Percentiles rank a stretch among this genome's conserved stretches.
These are phyloP conservation scores for Vaccinium darrowii DNA, from an alignment of 148 eudicot genomes.

Conservation along the genomic window DNA sequence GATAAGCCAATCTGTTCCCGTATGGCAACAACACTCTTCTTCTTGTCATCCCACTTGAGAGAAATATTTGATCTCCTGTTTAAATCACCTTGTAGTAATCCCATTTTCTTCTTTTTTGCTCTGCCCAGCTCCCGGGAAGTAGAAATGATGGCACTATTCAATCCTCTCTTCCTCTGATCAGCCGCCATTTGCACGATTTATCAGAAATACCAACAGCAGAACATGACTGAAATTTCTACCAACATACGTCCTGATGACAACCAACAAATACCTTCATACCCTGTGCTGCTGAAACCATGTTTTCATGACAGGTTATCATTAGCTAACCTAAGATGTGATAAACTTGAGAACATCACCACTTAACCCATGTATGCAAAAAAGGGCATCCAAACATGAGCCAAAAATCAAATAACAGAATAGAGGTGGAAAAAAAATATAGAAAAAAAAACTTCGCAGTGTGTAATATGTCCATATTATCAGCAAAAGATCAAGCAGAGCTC, in stretches of 20 bases:
- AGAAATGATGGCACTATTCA: slow-evolving; percentile 33
- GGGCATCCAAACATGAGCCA: neutral
- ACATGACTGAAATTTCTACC: slow-evolving; percentile 14
- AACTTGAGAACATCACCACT: neutral
- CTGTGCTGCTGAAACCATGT: neutral
- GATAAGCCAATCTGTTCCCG: slow-evolving; percentile 76
- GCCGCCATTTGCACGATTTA: slow-evolving; percentile 59
- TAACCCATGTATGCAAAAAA: neutral
- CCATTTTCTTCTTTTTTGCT: slow-evolving; percentile 57
- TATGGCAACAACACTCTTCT: slow-evolving; percentile 66
- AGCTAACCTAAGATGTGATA: neutral
- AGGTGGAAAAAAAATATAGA: neutral
- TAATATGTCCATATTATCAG: neutral
- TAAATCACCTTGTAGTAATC: slow-evolving; percentile 35
- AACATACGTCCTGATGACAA: neutral
- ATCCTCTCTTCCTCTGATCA: slow-evolving; percentile 76
- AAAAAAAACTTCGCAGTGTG: neutral
- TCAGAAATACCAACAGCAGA: slow-evolving; percentile 26
- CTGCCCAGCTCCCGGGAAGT: slow-evolving; percentile 40
- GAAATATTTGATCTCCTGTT: slow-evolving; percentile 48
- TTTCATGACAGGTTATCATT: neutral
- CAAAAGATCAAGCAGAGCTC: neutral
- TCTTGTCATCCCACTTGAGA: slow-evolving; percentile 86
- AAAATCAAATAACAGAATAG: neutral
- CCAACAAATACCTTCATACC: slow-evolving; percentile 8